These are phyloP conservation scores for Cucumis sativus DNA, from an alignment of 306 rosid genomes.

Conservation along the genomic window DNA sequence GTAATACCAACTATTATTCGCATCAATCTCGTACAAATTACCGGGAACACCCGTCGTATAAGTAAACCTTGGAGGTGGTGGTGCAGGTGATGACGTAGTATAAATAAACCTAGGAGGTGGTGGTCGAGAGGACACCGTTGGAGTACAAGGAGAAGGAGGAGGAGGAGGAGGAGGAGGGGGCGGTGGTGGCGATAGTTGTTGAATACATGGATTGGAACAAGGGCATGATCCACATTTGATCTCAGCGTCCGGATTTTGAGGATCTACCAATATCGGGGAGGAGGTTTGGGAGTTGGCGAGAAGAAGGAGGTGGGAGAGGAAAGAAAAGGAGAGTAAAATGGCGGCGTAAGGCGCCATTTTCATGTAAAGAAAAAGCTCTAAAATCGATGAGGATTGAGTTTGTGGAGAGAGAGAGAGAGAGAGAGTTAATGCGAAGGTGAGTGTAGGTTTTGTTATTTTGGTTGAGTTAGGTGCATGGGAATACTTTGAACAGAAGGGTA, in stretches of 20 bases:
- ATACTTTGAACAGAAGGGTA: background rate
- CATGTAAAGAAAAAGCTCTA: constrained; percentile 6
- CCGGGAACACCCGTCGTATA: too few relatives aligned
- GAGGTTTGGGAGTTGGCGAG: constrained; percentile 1
- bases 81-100: too few relatives aligned
- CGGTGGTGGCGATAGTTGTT: too few relatives aligned
- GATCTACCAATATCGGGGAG: background rate
- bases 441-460: constrained; percentile 10
- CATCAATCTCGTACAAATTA: too few relatives aligned
- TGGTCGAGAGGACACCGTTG: too few relatives aligned
- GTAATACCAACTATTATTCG: too few relatives aligned
- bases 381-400: constrained; percentile 1
- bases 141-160: too few relatives aligned
- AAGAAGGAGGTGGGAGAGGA: constrained; percentile 15
- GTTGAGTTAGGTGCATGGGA: constrained; percentile 19
- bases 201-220: constrained; percentile 40
- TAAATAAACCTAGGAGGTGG: too few relatives aligned
- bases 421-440: background rate
- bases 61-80: too few relatives aligned
- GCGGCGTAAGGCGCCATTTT: constrained; percentile 15
- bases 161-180: too few relatives aligned
- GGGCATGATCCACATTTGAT: constrained; percentile 81
- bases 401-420: background rate
- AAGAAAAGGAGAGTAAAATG: background rate
- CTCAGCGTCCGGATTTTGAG: constrained; percentile 18